Conservation (phyloP, 257 asterid species). For the Leptodermis oblonga region DNA sequence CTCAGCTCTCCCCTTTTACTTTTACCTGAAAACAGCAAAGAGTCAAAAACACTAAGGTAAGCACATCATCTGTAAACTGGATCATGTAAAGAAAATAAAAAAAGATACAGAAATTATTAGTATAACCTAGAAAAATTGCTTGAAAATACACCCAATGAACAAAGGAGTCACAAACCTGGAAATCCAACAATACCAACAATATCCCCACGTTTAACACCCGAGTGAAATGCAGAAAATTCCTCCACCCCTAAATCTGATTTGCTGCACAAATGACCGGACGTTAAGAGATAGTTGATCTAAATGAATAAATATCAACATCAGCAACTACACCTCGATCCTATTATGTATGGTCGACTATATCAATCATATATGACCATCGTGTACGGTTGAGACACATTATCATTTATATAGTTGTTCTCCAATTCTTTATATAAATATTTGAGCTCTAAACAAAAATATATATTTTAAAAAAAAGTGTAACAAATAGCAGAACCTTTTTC, state of each 20-base stretch:
- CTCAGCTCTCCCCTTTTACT: constrained; percentile 87
- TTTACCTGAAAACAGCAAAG: constrained; percentile 43
- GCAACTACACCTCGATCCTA: too few relatives aligned
- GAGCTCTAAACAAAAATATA: too few relatives aligned
- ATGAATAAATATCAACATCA: too few relatives aligned
- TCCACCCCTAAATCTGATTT: constrained; percentile 58
- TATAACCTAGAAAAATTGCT: not conserved
- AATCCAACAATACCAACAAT: constrained; percentile 75
- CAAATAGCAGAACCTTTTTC: too few relatives aligned
- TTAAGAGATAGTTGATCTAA: not conserved
- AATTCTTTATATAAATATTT: too few relatives aligned
- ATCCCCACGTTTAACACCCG: constrained; percentile 83
- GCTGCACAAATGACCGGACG: constrained; percentile 29
- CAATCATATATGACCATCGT: too few relatives aligned
- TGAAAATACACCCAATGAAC: not conserved
- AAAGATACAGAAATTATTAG: constrained; percentile 4
- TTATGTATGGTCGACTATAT: too few relatives aligned
- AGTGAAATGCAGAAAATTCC: constrained; percentile 55
- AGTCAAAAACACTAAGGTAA: not conserved
- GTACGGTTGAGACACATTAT: too few relatives aligned
- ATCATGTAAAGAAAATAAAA: not conserved
- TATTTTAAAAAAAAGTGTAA: too few relatives aligned
- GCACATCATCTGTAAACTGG: not conserved
- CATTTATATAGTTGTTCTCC: too few relatives aligned
- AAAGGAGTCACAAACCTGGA: constrained; percentile 58